phyloP scores from a whole-genome alignment of 1,284 basidiomycete species.

The Anthracocystis setariae region DNA sequence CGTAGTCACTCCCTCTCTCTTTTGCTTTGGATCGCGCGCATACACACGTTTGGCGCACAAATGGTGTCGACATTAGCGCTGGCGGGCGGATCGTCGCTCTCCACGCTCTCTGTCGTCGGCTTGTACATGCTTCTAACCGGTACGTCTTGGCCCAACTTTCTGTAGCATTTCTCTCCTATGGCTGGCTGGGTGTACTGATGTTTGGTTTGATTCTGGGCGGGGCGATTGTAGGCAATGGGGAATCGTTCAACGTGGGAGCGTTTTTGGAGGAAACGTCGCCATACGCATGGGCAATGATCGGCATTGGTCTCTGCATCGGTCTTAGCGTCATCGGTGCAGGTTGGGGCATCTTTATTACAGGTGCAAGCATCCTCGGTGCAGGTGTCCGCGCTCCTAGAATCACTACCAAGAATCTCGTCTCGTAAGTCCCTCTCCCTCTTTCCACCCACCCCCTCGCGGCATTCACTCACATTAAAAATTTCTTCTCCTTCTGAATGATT shows the following conservation, averaged over 20 bases:
- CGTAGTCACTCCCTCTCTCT: too few relatives aligned
- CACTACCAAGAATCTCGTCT: constrained; percentile 96
- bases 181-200: too few relatives aligned
- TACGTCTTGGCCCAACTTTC: constrained; percentile 6
- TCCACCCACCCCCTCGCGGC: too few relatives aligned
- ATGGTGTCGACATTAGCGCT: constrained; percentile 48
- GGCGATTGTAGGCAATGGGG: constrained; percentile 40
- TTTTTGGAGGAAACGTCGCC: constrained; percentile 95
- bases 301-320: constrained; percentile 92
- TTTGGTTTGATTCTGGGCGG: background rate
- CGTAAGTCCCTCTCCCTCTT: constrained; percentile 71
- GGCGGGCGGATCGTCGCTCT: constrained; percentile 16
- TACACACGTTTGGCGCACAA: background rate
- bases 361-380: constrained; percentile 91
- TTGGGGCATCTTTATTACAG: constrained; percentile 98
- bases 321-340: constrained; percentile 92
- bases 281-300: constrained; percentile 89
- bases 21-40: too few relatives aligned
- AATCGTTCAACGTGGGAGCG: constrained; percentile 51
- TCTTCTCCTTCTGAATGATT: background rate
- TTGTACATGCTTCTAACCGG: constrained; percentile 54
- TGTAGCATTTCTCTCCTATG: background rate
- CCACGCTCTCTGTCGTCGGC: constrained; percentile 38
- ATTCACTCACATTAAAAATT: too few relatives aligned
- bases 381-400: constrained; percentile 94